Evolutionary conservation across 169 alveolate genomes (phyloP).

Genomic region (Babesia ovata): DNA sequence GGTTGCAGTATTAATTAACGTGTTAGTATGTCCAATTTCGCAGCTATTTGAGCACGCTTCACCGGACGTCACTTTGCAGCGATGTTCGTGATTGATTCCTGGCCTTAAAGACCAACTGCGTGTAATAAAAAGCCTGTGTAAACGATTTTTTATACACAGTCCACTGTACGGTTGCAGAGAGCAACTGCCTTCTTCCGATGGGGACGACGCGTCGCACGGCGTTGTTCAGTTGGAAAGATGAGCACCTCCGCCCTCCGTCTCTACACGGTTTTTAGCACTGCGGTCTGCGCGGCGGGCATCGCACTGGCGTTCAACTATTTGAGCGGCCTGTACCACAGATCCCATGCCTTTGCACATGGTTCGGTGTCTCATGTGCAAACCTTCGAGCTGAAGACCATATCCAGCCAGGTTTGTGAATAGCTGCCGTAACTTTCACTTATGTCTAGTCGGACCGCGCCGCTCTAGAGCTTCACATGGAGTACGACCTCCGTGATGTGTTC

Average conservation of each 20-base stretch:
- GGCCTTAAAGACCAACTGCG: too few species aligned
- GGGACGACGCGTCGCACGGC: constrained; percentile 7
- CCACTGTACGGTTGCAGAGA: not conserved
- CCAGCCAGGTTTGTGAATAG: constrained; percentile 15
- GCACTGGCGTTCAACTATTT: constrained; percentile 55
- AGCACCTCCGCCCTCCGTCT: constrained; percentile 18
- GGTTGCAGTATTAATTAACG: not conserved
- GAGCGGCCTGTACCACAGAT: constrained; percentile 30
- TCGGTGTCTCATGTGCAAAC: constrained; percentile 37
- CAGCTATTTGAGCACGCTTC: too few species aligned
- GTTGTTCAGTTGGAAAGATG: constrained; percentile 42
- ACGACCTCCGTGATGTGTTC: constrained; percentile 61
- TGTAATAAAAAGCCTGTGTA: too few species aligned
- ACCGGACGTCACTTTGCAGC: too few species aligned
- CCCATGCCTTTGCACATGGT: constrained; percentile 6
- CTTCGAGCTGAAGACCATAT: constrained; percentile 37
- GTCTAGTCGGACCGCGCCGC: constrained; percentile 61
- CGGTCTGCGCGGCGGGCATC: constrained; percentile 29
- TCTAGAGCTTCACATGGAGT: constrained; percentile 39
- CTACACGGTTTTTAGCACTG: constrained; percentile 50
- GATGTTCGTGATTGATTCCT: too few species aligned
- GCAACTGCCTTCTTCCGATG: not conserved
- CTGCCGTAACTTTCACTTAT: not conserved
- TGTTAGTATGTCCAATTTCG: too few species aligned
- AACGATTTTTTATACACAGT: too few species aligned